Conservation (phyloP, 2,329 filamentous ascomycete genomes). For the Stemphylium lycopersici region DNA sequence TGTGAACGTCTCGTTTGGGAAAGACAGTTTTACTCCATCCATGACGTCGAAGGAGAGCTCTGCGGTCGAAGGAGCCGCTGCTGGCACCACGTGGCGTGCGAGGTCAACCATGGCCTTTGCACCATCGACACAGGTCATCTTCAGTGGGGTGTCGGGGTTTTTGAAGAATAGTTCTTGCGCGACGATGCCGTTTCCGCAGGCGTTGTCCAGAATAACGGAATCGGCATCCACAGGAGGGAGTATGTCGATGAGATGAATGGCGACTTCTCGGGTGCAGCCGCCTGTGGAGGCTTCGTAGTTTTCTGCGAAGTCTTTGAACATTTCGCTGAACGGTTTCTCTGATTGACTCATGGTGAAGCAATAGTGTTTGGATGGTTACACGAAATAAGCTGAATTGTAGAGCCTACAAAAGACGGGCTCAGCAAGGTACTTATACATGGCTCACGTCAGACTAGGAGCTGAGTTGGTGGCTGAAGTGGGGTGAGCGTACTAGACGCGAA, state of each 20-base stretch:
- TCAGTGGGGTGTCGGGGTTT: background rate
- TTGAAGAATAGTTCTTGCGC: slow-evolving; percentile 22
- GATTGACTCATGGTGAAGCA: background rate
- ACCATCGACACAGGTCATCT: slow-evolving; percentile 17
- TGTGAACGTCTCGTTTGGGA: slow-evolving; percentile 41
- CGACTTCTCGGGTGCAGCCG: slow-evolving; percentile 23
- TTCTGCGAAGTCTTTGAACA: background rate
- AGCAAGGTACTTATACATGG: background rate
- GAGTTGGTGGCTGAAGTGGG: slow-evolving; percentile 1
- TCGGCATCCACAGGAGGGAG: slow-evolving; percentile 14
- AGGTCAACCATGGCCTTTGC: slow-evolving; percentile 16
- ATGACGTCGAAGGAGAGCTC: slow-evolving; percentile 2
- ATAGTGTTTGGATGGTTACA: background rate
- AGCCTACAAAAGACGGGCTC: background rate
- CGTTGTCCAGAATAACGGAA: slow-evolving; percentile 34
- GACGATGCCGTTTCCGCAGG: slow-evolving; percentile 33
- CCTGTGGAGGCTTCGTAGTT: slow-evolving; percentile 24
- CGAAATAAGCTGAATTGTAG: background rate
- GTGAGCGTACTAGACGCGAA: background rate
- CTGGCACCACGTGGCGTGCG: slow-evolving; percentile 1
- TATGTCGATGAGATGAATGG: slow-evolving; percentile 19
- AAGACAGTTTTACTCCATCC: slow-evolving; percentile 16
- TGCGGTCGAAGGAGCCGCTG: background rate
- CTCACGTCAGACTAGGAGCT: background rate
- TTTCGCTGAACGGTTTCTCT: background rate